Base-by-base conservation (phyloP, 2,329 filamentous ascomycete species). In the Albophoma yamanashiensis region DNA sequence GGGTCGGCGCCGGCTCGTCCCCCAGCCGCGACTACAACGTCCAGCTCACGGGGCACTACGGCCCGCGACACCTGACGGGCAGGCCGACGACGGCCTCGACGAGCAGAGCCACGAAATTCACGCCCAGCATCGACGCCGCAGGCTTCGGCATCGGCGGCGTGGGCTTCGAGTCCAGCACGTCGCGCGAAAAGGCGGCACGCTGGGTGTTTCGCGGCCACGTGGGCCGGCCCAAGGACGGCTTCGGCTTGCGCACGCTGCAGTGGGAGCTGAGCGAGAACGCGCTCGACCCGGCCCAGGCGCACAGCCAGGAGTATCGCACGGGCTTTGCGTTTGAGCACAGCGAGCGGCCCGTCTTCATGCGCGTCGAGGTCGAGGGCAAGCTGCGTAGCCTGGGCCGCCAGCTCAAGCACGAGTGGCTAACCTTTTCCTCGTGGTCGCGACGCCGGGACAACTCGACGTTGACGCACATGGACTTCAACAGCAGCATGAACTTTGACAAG, bases 241-340 rank as follows among this genome's bases (percentile, higher is more conserved):
- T 53, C 38, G 55, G 59, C 27, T 31, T 57, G 22, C 45, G 60
- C 6, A 62, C 60, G 8, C 34, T 62, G 58, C 50, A 62, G 25
- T 62, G 58, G 60, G 22, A 55, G 39, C 55, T 63, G 34, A 61
- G 47, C 12, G 57, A 59, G 42, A 57, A 61, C 52, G 42, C 38
- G 17, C 42, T 60, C 27, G 57, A 61, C 25, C 58, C 27, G 17
- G 61, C 47, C n/a, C 60, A 59, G 39, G n/a, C 55, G 12, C 53
- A 56, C 39, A 43, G 57, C 22, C 58, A 55, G 22, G 62, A 62
- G 22, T 60, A 58, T 22, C 53, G 27, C 27, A 63, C 62, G 17
- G 62, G 53, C 5, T 63, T 62, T 58, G 58, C 62, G 11, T 63
- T 62, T 39, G 57, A 60, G 42, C 60, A 62, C 50, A 36, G 42